Conservation (phyloP, 371 early-diverging fungal genomes). For the Mucor velutinosus region DNA sequence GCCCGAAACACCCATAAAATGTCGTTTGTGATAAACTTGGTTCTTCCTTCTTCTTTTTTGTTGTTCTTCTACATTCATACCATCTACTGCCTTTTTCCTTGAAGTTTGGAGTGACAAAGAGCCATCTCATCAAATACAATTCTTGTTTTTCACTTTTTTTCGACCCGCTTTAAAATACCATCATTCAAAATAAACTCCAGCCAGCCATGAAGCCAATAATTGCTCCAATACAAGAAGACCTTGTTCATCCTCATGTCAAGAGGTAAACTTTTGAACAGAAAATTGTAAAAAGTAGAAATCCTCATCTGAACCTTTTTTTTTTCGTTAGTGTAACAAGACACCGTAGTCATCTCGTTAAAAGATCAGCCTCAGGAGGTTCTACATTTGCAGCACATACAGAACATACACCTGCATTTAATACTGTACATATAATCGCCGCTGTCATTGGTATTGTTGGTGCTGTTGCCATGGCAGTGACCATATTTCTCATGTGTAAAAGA, state of each 20-base stretch:
- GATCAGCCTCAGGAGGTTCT: conserved; percentile 11
- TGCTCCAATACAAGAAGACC: background rate
- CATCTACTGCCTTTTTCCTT: background rate
- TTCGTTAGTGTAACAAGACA: conserved; percentile 1
- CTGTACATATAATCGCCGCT: conserved; percentile 42
- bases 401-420: conserved; percentile 36
- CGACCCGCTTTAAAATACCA: background rate
- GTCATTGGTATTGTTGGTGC: conserved; percentile 36
- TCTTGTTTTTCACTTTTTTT: background rate
- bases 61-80: background rate
- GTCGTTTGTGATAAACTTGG: background rate
- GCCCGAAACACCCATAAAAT: conserved; percentile 15
- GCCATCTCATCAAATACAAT: background rate
- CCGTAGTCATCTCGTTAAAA: conserved; percentile 1
- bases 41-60: conserved; percentile 8
- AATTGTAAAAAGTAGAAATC: background rate
- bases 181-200: background rate
- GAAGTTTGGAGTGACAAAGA: background rate
- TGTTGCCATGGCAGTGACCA: conserved; percentile 27
- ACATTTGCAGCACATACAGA: conserved; percentile 25
- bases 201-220: background rate
- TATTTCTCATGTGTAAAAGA: conserved; percentile 29
- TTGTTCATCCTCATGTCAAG: background rate
- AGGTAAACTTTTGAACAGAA: background rate
- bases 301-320: background rate